Percentiles rank a stretch among this genome's conserved stretches.
Evolutionary conservation across 2,329 filamentous ascomycete genomes (phyloP).

Genomic region (Huntiella omanensis): DNA sequence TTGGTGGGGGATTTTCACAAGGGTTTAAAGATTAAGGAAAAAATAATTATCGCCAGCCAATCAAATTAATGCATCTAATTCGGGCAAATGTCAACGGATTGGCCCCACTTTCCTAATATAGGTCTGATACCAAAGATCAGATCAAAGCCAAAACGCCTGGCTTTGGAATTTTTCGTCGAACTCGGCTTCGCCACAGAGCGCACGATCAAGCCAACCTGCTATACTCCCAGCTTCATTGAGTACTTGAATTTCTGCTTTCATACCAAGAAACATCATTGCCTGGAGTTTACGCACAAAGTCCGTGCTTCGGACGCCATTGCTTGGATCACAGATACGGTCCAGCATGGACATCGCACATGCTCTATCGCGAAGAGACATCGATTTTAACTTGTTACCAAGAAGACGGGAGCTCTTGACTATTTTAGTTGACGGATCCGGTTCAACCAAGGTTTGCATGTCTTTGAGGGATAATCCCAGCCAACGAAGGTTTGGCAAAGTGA

Average conservation of each 20-base stretch:
- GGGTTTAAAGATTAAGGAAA: neutral
- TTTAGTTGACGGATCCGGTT: neutral
- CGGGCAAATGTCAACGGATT: neutral
- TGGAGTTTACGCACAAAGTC: constrained; percentile 41
- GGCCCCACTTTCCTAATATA: neutral
- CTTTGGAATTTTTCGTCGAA: neutral
- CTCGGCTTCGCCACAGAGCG: neutral
- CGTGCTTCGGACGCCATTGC: constrained; percentile 16
- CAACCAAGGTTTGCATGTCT: constrained; percentile 19
- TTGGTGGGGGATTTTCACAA: constrained; percentile 6
- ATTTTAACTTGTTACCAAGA: constrained; percentile 14
- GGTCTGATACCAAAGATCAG: neutral
- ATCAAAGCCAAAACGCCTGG: no score
- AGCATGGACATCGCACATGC: constrained; percentile 36
- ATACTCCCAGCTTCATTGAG: constrained; percentile 37
- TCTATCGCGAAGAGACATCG: constrained; percentile 37
- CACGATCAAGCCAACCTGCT: constrained; percentile 28
- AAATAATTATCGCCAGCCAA: neutral
- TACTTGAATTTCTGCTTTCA: constrained; percentile 63
- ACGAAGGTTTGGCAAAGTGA: constrained; percentile 29
- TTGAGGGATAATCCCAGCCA: constrained; percentile 44
- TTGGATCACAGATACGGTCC: constrained; percentile 19
- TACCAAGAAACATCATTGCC: constrained; percentile 51
- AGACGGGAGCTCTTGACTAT: neutral
- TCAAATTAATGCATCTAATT: neutral